Percentiles rank a stretch among this genome's conserved stretches.
Conservation (phyloP, 2,329 filamentous ascomycete genomes). For the Aspergillus fumigatus region DNA sequence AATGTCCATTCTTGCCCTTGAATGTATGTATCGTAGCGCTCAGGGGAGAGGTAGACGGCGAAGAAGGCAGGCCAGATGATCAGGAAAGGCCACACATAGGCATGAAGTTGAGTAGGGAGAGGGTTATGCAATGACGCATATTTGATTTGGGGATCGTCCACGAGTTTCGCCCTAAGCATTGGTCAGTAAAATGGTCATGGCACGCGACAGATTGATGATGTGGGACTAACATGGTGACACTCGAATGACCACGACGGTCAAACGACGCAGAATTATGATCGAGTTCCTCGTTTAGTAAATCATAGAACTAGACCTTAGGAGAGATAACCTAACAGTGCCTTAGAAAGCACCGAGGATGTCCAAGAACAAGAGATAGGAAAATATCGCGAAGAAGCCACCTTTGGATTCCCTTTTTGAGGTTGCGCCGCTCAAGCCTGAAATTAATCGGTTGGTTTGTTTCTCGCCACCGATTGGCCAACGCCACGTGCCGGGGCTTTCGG, state of each 20-base stretch:
- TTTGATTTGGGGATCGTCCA: conserved; percentile 87
- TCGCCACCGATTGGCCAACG: conserved; percentile 14
- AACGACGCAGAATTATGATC: conserved; percentile 13
- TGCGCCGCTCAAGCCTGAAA: conserved; percentile 14
- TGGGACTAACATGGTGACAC: conserved; percentile 29
- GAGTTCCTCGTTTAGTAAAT: conserved; percentile 12
- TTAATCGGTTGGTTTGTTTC: neutral
- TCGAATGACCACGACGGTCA: conserved; percentile 29
- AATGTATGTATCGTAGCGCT: conserved; percentile 87
- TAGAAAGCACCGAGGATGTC: neutral
- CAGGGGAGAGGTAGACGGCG: conserved; percentile 74
- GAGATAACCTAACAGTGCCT: conserved; percentile 3
- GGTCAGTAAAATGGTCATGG: conserved; percentile 10
- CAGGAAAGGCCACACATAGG: conserved; percentile 90
- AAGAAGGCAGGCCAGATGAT: conserved; percentile 91
- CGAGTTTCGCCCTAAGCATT: conserved; percentile 66
- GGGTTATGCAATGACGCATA: conserved; percentile 84
- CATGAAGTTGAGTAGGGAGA: conserved; percentile 71
- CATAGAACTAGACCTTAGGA: conserved; percentile 18
- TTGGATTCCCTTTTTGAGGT: conserved; percentile 19
- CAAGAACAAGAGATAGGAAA: conserved; percentile 2
- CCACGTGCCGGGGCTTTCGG: conserved; percentile 12
- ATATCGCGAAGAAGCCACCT: conserved; percentile 24
- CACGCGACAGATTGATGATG: conserved; percentile 6
- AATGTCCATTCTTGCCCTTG: conserved; percentile 97